Evolutionary conservation across 1,139 yeast species (phyloP), one percentile per base, ranked within the genome.

Genomic region (Saccharomyces pastorianus): DNA sequence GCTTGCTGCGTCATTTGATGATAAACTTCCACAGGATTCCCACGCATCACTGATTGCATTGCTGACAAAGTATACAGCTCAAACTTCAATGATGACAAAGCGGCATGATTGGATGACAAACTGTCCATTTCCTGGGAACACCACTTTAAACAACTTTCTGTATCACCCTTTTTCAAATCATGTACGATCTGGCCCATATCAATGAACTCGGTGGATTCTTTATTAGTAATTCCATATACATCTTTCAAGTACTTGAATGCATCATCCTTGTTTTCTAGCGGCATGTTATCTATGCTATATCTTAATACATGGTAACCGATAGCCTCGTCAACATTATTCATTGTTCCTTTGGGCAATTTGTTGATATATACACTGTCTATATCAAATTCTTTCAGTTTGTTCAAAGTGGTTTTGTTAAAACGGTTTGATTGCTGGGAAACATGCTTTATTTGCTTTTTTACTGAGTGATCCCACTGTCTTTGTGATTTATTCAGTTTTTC

Each of bases 301-400:
- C 70, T 58, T 11, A 67, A 57, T 13, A 68, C 61, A 50, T 68
- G 70, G 31, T 56, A 59, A 11, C 64, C 65, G 6, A 68, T 64
- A 2, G 69, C 69, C 7, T 53, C 51, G 20, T 62, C 60, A 28
- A 68, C 60, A 51, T 59, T 55, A n/a, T 51, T 29, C 48, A 57
- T 60, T 4, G 61, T 55, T 26, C 55, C 60, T 6, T 58, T 51
- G 2, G 66, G 62, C 9, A 77, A 64, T 31, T 69, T 69, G 56
- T 76, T 71, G 26, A 68, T 65, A 55, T 75, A 76, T 11, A 76
- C 70, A 20, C 69, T 67, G 47, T 71, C 72, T 9, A 71, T 51
- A n/a, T 68, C 65, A 48, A 70, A 71, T 2, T 68, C 71, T 53
- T 69, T 71, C 11, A 73, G 50, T 54, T 69, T 73, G 23, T 69